Evolutionary conservation across 371 early-diverging fungal genomes (phyloP), one percentile per base, ranked within the genome.

Genomic region (Coemansia sp.): DNA sequence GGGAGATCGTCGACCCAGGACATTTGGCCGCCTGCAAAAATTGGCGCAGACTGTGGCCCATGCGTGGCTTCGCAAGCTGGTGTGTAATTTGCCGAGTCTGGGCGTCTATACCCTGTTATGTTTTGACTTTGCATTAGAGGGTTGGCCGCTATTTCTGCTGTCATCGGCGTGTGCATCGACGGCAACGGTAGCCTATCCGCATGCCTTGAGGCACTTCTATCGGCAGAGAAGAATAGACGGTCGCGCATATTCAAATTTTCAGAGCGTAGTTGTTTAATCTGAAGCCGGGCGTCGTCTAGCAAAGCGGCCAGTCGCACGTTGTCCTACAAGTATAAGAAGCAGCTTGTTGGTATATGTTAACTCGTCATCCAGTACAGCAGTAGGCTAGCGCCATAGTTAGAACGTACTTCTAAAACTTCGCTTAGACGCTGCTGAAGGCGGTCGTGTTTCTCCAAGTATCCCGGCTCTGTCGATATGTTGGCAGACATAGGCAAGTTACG

Each of bases 321-420:
- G 53, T 71, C 71, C 71, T 69, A 69, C 37, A 18, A 48, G 21
- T 18, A 8, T 8, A 18, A 48, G 16, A 18, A n/a, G 48, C 18
- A 18, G 5, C n/a, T 18, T 6, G 48, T 48, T 16, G 5, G 21
- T 18, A n/a, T 8, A 6, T 24, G 26, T n/a, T 21, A 10, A 2
- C 10, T 6, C 16, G 16, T 34, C 10, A 34, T 31, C 34, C 34
- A 34, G 34, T 14, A 40, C 10, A 55, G 10, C 7, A 4, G 14
- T 34, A 24, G 21, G 4, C 7, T 8, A 22, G 45, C 10, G 22
- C 14, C 34, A 24, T 27, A 10, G 11, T 51, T 27, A 22, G 1
- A 18, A 24, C 64, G 48, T 64, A 69, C 69, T 58, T 70, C 71
- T 10, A 71, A 18, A 13, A 71, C 67, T 29, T 71, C 71, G 24